Evolutionary conservation across 805 yeast species (phyloP).

Genomic region (Wickerhamomyces strasburgensis): DNA sequence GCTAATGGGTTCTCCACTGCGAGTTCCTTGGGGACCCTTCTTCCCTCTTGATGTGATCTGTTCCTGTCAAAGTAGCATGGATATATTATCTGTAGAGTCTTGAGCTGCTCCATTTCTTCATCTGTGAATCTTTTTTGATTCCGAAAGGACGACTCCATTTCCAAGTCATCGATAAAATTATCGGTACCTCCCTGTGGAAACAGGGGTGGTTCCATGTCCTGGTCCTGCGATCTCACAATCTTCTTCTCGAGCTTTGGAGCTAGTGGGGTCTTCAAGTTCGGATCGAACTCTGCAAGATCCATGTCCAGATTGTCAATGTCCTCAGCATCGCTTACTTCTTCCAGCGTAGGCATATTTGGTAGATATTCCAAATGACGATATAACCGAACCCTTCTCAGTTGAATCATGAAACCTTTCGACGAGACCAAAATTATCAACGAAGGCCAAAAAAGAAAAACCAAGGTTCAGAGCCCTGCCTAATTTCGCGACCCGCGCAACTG

Average conservation of each 20-base stretch:
- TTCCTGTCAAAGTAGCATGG: slow-evolving; percentile 89
- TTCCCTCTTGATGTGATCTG: slow-evolving; percentile 73
- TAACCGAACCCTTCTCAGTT: too few relatives aligned
- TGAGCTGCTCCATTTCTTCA: slow-evolving; percentile 60
- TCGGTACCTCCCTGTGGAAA: slow-evolving; percentile 2
- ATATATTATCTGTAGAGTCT: slow-evolving; percentile 68
- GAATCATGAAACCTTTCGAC: too few relatives aligned
- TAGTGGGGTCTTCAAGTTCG: slow-evolving; percentile 56
- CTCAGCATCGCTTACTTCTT: slow-evolving; percentile 72
- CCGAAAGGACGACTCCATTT: slow-evolving; percentile 19
- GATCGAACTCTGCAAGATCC: slow-evolving; percentile 91
- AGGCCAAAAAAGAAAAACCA: too few relatives aligned
- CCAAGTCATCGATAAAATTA: slow-evolving; percentile 3
- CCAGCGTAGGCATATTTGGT: slow-evolving; percentile 58
- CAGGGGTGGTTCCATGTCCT: slow-evolving; percentile 19
- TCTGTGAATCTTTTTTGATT: slow-evolving; percentile 33
- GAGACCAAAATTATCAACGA: too few relatives aligned
- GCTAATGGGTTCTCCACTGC: slow-evolving; percentile 90
- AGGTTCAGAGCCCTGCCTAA: too few relatives aligned
- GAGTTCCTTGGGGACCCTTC: slow-evolving; percentile 63
- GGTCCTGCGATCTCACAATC: slow-evolving; percentile 58
- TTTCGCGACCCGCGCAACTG: too few relatives aligned
- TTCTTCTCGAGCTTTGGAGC: slow-evolving; percentile 65
- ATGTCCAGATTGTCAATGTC: slow-evolving; percentile 89
- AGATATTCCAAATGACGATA: too few relatives aligned